phyloP scores from a whole-genome alignment of 164 flowering plant species.

The Stephania yunnanensis region DNA sequence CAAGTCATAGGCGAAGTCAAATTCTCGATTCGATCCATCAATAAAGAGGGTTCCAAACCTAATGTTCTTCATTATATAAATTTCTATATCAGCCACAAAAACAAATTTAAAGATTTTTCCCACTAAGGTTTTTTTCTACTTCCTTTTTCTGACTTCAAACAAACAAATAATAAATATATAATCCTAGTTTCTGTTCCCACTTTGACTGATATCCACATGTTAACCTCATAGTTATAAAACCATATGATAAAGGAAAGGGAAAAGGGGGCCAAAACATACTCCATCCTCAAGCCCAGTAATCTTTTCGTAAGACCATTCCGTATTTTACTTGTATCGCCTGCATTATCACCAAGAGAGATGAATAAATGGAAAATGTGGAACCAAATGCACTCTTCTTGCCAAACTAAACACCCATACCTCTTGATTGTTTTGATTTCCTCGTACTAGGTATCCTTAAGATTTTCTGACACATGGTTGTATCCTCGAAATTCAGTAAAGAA shows the following conservation, averaged over 20 bases:
- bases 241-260: slow-evolving; percentile 2
- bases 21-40: no score
- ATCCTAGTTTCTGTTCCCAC: no score
- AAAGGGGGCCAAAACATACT: slow-evolving; percentile 30
- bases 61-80: no score
- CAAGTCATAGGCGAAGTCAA: no score
- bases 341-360: slow-evolving; percentile 1
- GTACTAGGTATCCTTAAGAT: slow-evolving; percentile 23
- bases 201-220: no score
- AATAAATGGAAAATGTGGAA: neutral
- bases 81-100: neutral
- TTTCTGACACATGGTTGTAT: slow-evolving; percentile 81
- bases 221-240: neutral
- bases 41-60: no score
- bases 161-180: no score
- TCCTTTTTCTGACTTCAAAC: neutral
- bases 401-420: slow-evolving; percentile 27
- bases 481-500: slow-evolving; percentile 73
- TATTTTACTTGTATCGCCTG: slow-evolving; percentile 3
- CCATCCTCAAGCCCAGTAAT: slow-evolving; percentile 3
- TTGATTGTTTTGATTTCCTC: slow-evolving; percentile 12
- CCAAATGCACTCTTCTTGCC: neutral
- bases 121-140: neutral
- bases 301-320: neutral
- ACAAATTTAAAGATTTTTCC: neutral